phyloP scores from a whole-genome alignment of 345 rosid species.

The Eucalyptus tenuipes region DNA sequence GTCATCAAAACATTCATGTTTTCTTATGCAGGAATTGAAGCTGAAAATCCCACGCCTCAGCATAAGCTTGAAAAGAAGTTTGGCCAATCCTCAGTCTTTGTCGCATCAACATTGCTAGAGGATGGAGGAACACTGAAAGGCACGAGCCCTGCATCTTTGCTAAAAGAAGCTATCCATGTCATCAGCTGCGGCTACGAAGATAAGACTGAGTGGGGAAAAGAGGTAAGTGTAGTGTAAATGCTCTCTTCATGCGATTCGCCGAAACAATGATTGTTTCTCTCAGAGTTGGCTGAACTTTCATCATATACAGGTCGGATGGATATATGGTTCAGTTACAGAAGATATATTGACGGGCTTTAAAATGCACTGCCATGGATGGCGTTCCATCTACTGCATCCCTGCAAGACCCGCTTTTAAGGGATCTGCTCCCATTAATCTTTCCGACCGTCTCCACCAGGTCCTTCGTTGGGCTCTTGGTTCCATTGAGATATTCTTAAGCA shows the following conservation, averaged over 20 bases:
- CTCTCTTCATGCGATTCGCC: background rate
- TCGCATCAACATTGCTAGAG: slow-evolving; percentile 40
- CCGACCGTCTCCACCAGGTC: slow-evolving; percentile 52
- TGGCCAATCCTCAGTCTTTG: slow-evolving; percentile 60
- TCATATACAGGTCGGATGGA: slow-evolving; percentile 41
- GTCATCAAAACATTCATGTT: background rate
- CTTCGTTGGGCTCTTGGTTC: slow-evolving; percentile 64
- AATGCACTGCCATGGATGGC: slow-evolving; percentile 79
- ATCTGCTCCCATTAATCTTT: slow-evolving; percentile 49
- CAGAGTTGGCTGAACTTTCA: background rate
- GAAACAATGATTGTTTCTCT: background rate
- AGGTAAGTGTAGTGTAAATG: slow-evolving; percentile 16
- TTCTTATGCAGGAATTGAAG: slow-evolving; percentile 10
- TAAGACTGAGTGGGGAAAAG: slow-evolving; percentile 76
- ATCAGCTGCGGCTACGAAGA: slow-evolving; percentile 66
- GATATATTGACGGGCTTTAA: slow-evolving; percentile 68
- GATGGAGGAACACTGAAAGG: slow-evolving; percentile 38
- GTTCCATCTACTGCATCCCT: slow-evolving; percentile 58
- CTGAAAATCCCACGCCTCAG: slow-evolving; percentile 7
- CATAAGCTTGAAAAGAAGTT: slow-evolving; percentile 52
- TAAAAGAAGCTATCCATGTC: slow-evolving; percentile 71
- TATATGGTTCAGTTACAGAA: slow-evolving; percentile 56
- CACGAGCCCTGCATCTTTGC: slow-evolving; percentile 46
- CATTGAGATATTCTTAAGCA: slow-evolving; percentile 57
- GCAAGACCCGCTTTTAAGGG: slow-evolving; percentile 53